Evolutionary conservation across 23 red algal species (phyloP), one percentile per base, ranked within the genome.

Genomic region (Gracilaria caudata): DNA sequence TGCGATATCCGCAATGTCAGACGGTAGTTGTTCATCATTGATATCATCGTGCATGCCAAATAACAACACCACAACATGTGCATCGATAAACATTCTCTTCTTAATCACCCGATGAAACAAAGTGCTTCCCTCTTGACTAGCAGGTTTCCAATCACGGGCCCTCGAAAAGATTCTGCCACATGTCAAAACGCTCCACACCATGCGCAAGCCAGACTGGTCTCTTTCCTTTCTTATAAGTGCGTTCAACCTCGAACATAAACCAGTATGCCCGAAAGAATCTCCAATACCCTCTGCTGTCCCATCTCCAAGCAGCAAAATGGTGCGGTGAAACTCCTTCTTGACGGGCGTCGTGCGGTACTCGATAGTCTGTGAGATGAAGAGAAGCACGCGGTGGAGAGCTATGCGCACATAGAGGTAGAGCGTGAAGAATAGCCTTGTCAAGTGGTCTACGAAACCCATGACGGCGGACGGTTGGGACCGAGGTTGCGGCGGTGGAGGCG

Each of bases 351-450:
- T 77, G 83, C 72, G 65, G 83, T 87, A 87, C 54, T 87, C 83
- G 68, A 87, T 77, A 28, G 36, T 73, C 30, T 87, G 83, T 37
- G 58, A 35, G 55, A 87, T 61, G 72, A 87, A 87, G 68, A 87
- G 72, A 3, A 75, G 30, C 26, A 78, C 65, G 34, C 65, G 64
- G 44, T 72, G 72, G 1, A 87, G 4, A 5, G 68, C 40, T 24
- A 76, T 65, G 46, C 65, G 68, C n/a, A 87, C 21, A 51, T 87
- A 75, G 28, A 87, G 56, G 40, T 53, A n/a, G 56, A 87, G 17
- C 20, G 37, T 41, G 65, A 6, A 21, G 65, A 71, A 34, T 34
- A 23, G 10, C 34, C 40, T 41, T 33, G 17, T 0, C 13, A 41
- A 0, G 26, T 3, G 16, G 29, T 14, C 32, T 33, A 71, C 2